phyloP scores from a whole-genome alignment of 352 stramenopile species.

The Blastocystis sp. region DNA sequence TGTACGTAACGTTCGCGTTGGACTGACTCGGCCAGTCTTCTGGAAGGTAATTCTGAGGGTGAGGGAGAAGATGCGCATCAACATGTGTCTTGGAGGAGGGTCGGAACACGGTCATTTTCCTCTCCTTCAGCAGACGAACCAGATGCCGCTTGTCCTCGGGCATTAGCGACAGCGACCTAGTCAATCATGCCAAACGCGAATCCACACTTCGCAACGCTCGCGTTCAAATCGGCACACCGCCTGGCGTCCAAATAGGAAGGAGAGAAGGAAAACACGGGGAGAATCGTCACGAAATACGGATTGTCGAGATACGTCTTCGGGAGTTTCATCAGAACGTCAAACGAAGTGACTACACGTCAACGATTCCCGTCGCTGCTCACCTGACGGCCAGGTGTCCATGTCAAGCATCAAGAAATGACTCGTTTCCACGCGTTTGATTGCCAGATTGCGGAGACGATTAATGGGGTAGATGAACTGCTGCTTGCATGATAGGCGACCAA shows the following conservation, averaged over 20 bases:
- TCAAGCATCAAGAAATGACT: slow-evolving; percentile 51
- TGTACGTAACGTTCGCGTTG: not conserved
- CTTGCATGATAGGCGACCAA: not conserved
- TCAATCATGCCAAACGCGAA: not conserved
- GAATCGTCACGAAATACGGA: slow-evolving; percentile 32
- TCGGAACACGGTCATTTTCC: slow-evolving; percentile 2
- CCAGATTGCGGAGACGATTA: slow-evolving; percentile 45
- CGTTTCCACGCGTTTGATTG: slow-evolving; percentile 31
- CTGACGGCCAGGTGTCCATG: slow-evolving; percentile 59
- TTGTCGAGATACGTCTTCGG: slow-evolving; percentile 29
- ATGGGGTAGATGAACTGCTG: slow-evolving; percentile 17
- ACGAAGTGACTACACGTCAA: not conserved
- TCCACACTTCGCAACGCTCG: not conserved
- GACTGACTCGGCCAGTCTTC: slow-evolving; percentile 9
- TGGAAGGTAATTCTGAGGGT: slow-evolving; percentile 47
- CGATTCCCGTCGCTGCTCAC: not conserved
- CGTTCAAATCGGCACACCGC: not conserved
- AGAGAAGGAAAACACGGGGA: slow-evolving; percentile 53
- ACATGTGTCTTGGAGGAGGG: slow-evolving; percentile 23
- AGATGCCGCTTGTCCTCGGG: slow-evolving; percentile 14
- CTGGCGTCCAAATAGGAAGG: not conserved
- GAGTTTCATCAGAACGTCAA: slow-evolving; percentile 15
- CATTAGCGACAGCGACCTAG: not conserved
- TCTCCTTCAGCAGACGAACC: slow-evolving; percentile 4
- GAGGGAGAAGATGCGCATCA: not conserved